Conservation (phyloP, 202 grass and related monocot species). For the Sporobolus alterniflorus region DNA sequence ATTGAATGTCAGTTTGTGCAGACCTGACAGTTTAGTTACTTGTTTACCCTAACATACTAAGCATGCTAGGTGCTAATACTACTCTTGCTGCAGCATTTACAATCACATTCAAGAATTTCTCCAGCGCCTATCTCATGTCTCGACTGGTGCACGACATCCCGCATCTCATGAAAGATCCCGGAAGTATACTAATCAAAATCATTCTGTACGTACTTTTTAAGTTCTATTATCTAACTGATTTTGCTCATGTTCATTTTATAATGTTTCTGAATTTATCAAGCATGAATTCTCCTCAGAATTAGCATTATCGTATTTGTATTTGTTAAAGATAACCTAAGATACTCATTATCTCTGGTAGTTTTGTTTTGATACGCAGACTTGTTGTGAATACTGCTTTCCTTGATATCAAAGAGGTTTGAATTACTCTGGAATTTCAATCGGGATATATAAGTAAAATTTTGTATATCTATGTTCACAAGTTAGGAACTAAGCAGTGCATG, state of each 20-base stretch:
- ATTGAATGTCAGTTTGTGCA: neutral
- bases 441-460: neutral
- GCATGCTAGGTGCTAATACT: conserved; percentile 21
- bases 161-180: conserved; percentile 41
- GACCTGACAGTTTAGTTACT: conserved; percentile 1
- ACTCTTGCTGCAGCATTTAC: conserved; percentile 71
- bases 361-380: neutral
- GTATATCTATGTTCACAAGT: neutral
- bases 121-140: conserved; percentile 38
- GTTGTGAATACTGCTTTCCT: neutral
- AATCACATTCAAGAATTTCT: conserved; percentile 75
- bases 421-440: neutral
- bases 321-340: neutral
- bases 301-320: neutral
- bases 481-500: neutral
- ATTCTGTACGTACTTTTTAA: conserved; percentile 50
- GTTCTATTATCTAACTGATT: neutral
- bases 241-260: neutral
- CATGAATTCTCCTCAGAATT: neutral
- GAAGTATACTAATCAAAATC: conserved; percentile 43
- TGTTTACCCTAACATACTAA: neutral
- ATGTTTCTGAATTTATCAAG: conserved; percentile 13
- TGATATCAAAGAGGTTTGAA: neutral
- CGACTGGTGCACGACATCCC: conserved; percentile 9
- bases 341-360: neutral